phyloP scores from a whole-genome alignment of 2,329 filamentous ascomycete genomes.

The Aspergillus novofumigatus region DNA sequence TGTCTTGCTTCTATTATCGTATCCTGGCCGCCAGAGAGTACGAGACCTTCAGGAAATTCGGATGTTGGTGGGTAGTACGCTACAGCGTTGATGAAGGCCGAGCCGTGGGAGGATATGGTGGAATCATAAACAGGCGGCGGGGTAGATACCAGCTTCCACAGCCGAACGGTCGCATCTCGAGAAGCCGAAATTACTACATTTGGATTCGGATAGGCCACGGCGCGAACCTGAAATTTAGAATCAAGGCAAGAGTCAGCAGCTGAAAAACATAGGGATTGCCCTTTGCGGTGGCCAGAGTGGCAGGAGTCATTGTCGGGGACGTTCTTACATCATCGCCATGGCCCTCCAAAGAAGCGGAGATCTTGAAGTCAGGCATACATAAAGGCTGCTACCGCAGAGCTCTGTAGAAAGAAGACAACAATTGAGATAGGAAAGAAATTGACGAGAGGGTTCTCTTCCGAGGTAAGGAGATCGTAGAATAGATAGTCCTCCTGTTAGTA shows the following conservation, averaged over 20 bases:
- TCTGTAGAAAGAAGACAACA: not conserved
- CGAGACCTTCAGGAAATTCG: constrained; percentile 69
- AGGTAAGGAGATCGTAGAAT: constrained; percentile 3
- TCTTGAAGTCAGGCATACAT: constrained; percentile 78
- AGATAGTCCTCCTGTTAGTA: constrained; percentile 7
- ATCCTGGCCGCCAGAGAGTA: constrained; percentile 86
- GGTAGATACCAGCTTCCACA: constrained; percentile 69
- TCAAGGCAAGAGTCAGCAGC: constrained; percentile 59
- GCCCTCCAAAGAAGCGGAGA: constrained; percentile 82
- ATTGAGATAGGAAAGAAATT: not conserved
- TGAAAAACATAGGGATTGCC: constrained; percentile 13
- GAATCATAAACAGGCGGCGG: constrained; percentile 70
- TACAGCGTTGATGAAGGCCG: constrained; percentile 83
- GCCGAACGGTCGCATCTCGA: constrained; percentile 81
- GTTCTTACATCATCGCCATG: constrained; percentile 86
- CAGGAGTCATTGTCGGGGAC: constrained; percentile 12
- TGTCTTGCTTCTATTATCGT: constrained; percentile 86
- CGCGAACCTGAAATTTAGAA: constrained; percentile 65
- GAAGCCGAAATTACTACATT: constrained; percentile 78
- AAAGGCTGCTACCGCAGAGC: constrained; percentile 14
- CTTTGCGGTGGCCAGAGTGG: constrained; percentile 13
- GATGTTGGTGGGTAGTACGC: constrained; percentile 68
- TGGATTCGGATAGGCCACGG: constrained; percentile 70
- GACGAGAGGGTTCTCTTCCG: not conserved
- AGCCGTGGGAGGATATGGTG: constrained; percentile 72